phyloP scores from a whole-genome alignment of 177 flowering plant genomes.

The Tripterygium wilfordii region DNA sequence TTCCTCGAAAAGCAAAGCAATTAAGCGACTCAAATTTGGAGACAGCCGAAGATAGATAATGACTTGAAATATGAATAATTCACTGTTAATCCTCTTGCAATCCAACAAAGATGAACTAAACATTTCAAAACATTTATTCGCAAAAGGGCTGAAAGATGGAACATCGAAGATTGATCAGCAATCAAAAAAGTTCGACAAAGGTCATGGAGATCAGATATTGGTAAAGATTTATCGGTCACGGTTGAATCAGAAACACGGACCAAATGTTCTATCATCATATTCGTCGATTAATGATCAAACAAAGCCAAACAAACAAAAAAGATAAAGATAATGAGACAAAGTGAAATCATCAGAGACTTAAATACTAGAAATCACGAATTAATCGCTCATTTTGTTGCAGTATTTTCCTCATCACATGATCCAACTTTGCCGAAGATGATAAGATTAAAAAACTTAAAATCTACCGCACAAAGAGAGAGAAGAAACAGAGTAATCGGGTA shows the following conservation, averaged over 20 bases:
- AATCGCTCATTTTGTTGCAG: constrained; percentile 27
- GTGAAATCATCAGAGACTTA: no score
- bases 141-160: no score
- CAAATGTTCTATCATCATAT: constrained; percentile 16
- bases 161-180: no score
- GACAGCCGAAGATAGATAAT: no score
- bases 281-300: no score
- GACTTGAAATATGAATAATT: constrained; percentile 1
- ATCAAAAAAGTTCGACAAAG: no score
- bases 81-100: neutral
- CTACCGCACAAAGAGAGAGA: neutral
- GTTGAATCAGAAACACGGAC: constrained; percentile 28
- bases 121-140: no score
- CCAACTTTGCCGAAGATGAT: neutral
- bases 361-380: constrained; percentile 11
- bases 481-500: no score
- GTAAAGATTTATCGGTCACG: constrained; percentile 18
- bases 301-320: no score
- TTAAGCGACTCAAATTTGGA: neutral
- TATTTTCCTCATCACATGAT: constrained; percentile 22
- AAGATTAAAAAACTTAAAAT: neutral
- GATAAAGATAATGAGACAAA: no score
- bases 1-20: constrained; percentile 2
- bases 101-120: neutral
- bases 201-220: constrained; percentile 20